Conservation (phyloP, 805 yeast genomes). For the Saccharomycopsis sp. region DNA sequence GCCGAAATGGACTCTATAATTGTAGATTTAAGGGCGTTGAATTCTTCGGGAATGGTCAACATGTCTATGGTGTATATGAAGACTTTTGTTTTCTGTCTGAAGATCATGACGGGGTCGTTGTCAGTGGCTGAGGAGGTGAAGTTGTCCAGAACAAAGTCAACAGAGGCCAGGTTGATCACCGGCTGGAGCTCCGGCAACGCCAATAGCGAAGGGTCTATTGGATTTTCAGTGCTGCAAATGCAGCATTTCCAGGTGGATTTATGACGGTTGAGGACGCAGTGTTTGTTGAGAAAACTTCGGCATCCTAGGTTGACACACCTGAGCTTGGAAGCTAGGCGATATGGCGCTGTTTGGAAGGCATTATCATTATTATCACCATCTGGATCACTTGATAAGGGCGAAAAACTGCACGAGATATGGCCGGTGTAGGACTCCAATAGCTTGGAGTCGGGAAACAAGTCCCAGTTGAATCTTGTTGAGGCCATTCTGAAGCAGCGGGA, state of each 20-base stretch:
- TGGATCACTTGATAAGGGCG: constrained; percentile 34
- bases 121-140: neutral
- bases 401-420: constrained; percentile 50
- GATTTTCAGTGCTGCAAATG: constrained; percentile 12
- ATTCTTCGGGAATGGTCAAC: constrained; percentile 49
- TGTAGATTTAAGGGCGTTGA: constrained; percentile 43
- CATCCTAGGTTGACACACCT: constrained; percentile 16
- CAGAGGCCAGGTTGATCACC: too few species aligned
- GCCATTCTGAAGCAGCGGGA: too few species aligned
- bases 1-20: constrained; percentile 40
- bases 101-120: neutral
- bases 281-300: constrained; percentile 8
- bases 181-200: too few species aligned
- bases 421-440: constrained; percentile 48
- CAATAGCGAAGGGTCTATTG: too few species aligned
- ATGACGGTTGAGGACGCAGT: neutral
- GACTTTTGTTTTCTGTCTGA: constrained; percentile 4
- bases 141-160: constrained; percentile 1
- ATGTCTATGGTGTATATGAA: constrained; percentile 47
- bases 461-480: constrained; percentile 79
- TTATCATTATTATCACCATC: too few species aligned
- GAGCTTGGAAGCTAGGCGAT: too few species aligned
- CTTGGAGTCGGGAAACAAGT: constrained; percentile 49
- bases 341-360: neutral
- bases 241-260: constrained; percentile 11